phyloP scores from a whole-genome alignment of 352 stramenopile genomes.

The Phytopythium litorale region DNA sequence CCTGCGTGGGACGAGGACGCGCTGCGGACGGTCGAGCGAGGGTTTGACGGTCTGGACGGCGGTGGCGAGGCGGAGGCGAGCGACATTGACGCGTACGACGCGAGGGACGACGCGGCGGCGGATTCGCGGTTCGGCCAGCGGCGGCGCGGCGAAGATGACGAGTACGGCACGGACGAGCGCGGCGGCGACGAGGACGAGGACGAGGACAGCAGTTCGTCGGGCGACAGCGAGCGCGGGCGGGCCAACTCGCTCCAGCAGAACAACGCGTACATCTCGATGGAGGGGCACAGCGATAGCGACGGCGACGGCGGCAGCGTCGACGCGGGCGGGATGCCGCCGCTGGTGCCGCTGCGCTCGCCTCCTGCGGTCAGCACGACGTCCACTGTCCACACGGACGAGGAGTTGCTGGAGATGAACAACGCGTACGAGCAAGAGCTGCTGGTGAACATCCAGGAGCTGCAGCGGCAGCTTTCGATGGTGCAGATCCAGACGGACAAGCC shows the following conservation, averaged over 20 bases:
- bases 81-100: constrained; percentile 31
- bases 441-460: constrained; percentile 90
- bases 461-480: constrained; percentile 85
- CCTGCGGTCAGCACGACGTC: constrained; percentile 14
- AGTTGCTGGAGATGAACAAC: constrained; percentile 71
- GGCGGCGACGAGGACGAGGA: constrained; percentile 16
- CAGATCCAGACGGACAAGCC: constrained; percentile 80
- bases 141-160: constrained; percentile 11
- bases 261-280: constrained; percentile 12
- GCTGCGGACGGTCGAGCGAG: not conserved
- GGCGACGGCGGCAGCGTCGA: constrained; percentile 10
- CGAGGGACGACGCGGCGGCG: constrained; percentile 12
- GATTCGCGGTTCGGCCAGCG: not conserved
- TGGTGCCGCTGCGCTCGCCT: constrained; percentile 23
- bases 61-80: not conserved
- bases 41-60: not conserved
- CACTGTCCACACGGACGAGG: constrained; percentile 49
- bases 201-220: constrained; percentile 10
- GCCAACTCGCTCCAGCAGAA: constrained; percentile 18
- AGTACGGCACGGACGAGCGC: constrained; percentile 16
- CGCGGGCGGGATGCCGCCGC: constrained; percentile 6
- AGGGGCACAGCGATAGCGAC: constrained; percentile 11
- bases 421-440: constrained; percentile 85
- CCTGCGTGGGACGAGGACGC: not conserved
- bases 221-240: constrained; percentile 3